Base-by-base conservation (phyloP, 2,329 filamentous ascomycete genomes). In the Ophiocordyceps polyrhachis-furcata region DNA sequence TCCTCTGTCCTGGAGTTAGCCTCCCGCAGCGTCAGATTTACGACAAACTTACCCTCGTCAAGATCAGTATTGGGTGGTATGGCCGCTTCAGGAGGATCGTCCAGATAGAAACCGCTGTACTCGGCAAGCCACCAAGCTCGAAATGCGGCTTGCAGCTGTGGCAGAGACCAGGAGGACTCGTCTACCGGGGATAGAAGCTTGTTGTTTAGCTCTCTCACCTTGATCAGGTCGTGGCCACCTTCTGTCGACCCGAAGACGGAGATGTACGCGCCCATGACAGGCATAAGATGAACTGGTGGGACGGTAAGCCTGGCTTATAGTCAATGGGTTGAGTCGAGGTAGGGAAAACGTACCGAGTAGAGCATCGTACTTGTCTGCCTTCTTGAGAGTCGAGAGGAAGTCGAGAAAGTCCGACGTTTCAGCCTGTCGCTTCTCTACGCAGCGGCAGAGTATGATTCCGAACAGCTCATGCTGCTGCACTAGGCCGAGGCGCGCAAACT, bases 401-500 rank as follows among this genome's bases (percentile, higher is more conserved):
- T 74, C 66, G 40, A 77, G 71, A 53, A 94, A 88, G 56, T 95
- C 86, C 32, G 77, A 69, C 5, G 75, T 64, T 41, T 73, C 74
- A 2, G 79, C 80, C 52, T 83, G 80, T 45, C 79, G 76, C 50
- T 77, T 81, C 53, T 88, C 85, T 49, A 94, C 74, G 45, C 91
- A 74, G 48, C 83, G 79, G 49, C 78, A 79, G 44, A 93, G 65
- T 44, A 94, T 82, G n/a, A 86, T 73, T 13, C 81, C 80, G 15
- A 99, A 67, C 15, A 83, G 76, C 58, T 98, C 89, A 57, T 98
- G 93, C 60, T 98, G 89, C 55, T 85, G 80, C 20, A 81, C 76
- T 44, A 98, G 70, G 55, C 85, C 93, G 51, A 76, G 67, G 41
- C 81, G 77, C 54, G 93, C 84, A 54, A 84, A 83, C 52, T 88